A percentile compares a stretch with the other conserved stretches of the same genome.
phyloP scores from a whole-genome alignment of 2,329 filamentous ascomycete species.

The Microdochium bolleyi region DNA sequence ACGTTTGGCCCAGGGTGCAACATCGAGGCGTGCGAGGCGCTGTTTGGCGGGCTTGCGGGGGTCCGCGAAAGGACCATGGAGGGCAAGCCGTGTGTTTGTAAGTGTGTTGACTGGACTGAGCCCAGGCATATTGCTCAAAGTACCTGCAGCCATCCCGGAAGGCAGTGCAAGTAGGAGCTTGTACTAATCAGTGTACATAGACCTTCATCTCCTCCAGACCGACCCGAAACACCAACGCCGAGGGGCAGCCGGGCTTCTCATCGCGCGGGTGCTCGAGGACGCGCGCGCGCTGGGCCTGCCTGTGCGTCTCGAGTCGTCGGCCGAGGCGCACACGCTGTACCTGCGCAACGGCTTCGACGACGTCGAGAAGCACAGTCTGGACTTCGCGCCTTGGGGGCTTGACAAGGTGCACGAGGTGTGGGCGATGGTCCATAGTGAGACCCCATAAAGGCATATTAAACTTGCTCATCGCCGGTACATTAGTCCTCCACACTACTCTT shows the following conservation, averaged over 20 bases:
- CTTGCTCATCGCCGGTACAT: no score
- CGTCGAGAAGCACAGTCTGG: conserved; percentile 14
- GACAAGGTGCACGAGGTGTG: conserved; percentile 12
- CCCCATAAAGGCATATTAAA: background rate
- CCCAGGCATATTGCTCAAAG: no score
- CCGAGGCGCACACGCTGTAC: conserved; percentile 25
- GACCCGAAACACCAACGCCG: conserved; percentile 29
- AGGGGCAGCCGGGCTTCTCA: conserved; percentile 28
- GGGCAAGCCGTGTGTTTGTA: conserved; percentile 17
- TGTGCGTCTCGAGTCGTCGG: conserved; percentile 27
- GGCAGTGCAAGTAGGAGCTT: no score
- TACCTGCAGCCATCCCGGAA: no score
- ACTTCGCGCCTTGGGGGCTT: conserved; percentile 22
- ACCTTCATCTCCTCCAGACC: conserved; percentile 28
- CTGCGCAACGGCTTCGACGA: conserved; percentile 29
- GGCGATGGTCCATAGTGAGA: conserved; percentile 12
- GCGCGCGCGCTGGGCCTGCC: conserved; percentile 22
- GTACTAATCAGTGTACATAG: conserved; percentile 21
- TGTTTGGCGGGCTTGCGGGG: conserved; percentile 16
- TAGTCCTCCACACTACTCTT: no score
- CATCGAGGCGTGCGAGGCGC: conserved; percentile 18
- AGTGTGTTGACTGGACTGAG: no score
- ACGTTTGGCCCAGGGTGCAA: conserved; percentile 17
- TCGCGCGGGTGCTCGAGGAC: conserved; percentile 27
- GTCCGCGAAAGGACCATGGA: conserved; percentile 11